Percentiles rank a stretch among this genome's conserved stretches.
These are phyloP conservation scores for Stephania yunnanensis DNA, from an alignment of 164 flowering plant genomes.

Conservation along the genomic window DNA sequence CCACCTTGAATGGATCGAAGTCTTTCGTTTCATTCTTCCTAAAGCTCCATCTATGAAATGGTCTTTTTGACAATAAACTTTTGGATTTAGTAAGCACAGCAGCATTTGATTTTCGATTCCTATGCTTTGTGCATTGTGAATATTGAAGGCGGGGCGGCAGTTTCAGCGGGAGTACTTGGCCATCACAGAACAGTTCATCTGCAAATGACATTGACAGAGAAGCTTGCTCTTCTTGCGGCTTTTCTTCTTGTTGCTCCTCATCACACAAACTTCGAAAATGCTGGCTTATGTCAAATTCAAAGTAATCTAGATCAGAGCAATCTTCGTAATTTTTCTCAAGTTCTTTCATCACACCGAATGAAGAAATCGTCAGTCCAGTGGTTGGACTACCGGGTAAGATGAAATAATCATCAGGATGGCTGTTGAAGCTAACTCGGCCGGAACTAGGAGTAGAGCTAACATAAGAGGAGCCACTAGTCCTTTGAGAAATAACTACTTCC, in stretches of 20 bases:
- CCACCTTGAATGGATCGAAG: slow-evolving; percentile 46
- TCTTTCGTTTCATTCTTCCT: slow-evolving; percentile 22
- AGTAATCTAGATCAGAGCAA: slow-evolving; percentile 18
- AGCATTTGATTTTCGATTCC: not conserved
- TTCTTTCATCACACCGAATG: slow-evolving; percentile 5
- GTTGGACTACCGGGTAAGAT: slow-evolving; percentile 34
- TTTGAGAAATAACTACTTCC: not conserved
- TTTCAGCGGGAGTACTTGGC: slow-evolving; percentile 36
- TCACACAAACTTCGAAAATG: slow-evolving; percentile 8
- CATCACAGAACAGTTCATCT: slow-evolving; percentile 38
- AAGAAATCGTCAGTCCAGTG: not conserved
- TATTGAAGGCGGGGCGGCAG: slow-evolving; percentile 36
- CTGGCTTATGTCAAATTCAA: slow-evolving; percentile 33
- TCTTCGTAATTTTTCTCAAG: slow-evolving; percentile 1
- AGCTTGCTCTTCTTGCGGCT: slow-evolving; percentile 4
- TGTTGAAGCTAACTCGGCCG: slow-evolving; percentile 13
- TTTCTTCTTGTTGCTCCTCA: not conserved
- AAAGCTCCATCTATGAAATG: slow-evolving; percentile 18
- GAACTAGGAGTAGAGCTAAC: slow-evolving; percentile 26
- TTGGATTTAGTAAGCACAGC: slow-evolving; percentile 16
- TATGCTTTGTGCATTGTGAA: not conserved
- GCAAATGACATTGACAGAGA: slow-evolving; percentile 37
- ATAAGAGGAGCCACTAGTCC: slow-evolving; percentile 6
- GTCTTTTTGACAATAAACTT: slow-evolving; percentile 10
- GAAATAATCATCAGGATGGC: slow-evolving; percentile 10